Percentiles rank a stretch among this genome's conserved stretches.
Evolutionary conservation across 768 basidiomycete species (phyloP).

Genomic region (Tulasnella sp.): DNA sequence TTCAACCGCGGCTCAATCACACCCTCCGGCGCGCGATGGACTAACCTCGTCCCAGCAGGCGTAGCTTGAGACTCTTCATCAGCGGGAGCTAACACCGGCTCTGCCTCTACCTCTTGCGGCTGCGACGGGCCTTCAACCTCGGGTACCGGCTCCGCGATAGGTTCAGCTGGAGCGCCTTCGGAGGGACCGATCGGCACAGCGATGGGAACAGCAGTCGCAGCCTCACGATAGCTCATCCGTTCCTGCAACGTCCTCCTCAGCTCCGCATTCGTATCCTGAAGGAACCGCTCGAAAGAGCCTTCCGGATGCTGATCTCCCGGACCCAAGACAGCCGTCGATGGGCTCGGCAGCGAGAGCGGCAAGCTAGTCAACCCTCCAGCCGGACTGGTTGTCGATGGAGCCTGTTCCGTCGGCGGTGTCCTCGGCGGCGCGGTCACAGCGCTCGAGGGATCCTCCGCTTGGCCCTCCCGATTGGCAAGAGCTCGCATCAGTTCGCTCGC

Average conservation of each 20-base stretch:
- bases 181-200: not conserved
- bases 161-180: not conserved
- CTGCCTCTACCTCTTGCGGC: not conserved
- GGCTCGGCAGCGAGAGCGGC: not conserved
- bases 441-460: not conserved
- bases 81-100: not conserved
- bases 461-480: not conserved
- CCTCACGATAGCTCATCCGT: conserved; percentile 9
- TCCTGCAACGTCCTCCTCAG: conserved; percentile 50
- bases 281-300: conserved; percentile 55
- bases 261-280: conserved; percentile 67
- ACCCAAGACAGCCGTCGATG: not conserved
- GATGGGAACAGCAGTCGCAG: not conserved
- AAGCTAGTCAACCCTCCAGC: not conserved
- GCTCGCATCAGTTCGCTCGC: conserved; percentile 11
- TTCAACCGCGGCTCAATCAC: conserved; percentile 14
- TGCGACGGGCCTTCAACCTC: not conserved
- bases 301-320: not conserved
- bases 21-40: conserved; percentile 7
- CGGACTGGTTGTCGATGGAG: not conserved
- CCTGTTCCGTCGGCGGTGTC: not conserved
- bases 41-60: not conserved
- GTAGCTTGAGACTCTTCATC: not conserved
- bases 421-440: not conserved
- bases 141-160: not conserved